A percentile compares a stretch with the other conserved stretches of the same genome.
phyloP scores from a whole-genome alignment of 2,329 filamentous ascomycete species.

The Curvularia verruculosa region DNA sequence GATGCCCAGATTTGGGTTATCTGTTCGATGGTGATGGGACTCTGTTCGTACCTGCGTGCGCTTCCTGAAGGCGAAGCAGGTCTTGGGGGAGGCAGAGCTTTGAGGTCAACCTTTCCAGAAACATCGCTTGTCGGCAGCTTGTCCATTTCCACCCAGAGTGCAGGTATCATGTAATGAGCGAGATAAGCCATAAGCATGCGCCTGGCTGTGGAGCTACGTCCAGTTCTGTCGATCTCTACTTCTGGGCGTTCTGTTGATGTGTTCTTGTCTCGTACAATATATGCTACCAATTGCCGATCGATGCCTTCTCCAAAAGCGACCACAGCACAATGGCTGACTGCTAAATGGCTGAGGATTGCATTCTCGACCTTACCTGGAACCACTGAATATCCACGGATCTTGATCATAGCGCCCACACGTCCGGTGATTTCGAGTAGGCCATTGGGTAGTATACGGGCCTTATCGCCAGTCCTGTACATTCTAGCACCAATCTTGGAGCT shows the following conservation, averaged over 20 bases:
- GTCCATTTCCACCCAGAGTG: constrained; percentile 75
- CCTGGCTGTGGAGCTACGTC: constrained; percentile 72
- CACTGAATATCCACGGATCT: constrained; percentile 78
- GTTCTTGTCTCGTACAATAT: constrained; percentile 72
- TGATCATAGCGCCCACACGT: constrained; percentile 79
- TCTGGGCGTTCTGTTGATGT: constrained; percentile 62
- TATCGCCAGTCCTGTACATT: constrained; percentile 78
- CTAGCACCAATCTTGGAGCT: constrained; percentile 63
- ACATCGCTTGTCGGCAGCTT: constrained; percentile 76
- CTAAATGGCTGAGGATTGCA: constrained; percentile 71
- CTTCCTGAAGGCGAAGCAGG: constrained; percentile 55
- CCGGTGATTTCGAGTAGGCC: constrained; percentile 77
- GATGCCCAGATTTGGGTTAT: constrained; percentile 76
- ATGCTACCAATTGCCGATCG: constrained; percentile 76
- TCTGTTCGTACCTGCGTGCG: constrained; percentile 60
- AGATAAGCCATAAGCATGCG: constrained; percentile 69
- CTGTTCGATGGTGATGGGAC: constrained; percentile 69
- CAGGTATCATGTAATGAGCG: constrained; percentile 83
- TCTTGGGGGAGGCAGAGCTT: constrained; percentile 68
- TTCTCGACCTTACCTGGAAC: constrained; percentile 79
- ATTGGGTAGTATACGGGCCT: constrained; percentile 69
- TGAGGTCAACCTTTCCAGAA: constrained; percentile 78
- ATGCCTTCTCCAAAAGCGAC: constrained; percentile 77
- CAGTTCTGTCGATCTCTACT: constrained; percentile 71
- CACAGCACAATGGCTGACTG: constrained; percentile 74